Conservation (phyloP, 139 green algal genomes). For the Desmodesmus armatus region DNA sequence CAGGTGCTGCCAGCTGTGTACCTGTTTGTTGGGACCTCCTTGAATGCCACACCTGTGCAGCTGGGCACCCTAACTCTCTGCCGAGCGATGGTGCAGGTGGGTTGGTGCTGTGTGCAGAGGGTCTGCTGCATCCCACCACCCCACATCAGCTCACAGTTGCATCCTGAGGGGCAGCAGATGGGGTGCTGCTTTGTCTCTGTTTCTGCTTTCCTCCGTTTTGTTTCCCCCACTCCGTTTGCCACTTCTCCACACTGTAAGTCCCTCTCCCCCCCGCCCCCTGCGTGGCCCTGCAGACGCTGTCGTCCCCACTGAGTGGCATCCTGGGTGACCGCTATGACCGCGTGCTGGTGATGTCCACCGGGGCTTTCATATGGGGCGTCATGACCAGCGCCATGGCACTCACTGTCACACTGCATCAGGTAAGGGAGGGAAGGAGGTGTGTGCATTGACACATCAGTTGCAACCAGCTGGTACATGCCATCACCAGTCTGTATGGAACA, state of each 20-base stretch:
- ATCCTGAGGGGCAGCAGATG: not conserved
- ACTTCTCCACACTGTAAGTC: too few species aligned
- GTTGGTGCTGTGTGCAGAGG: too few species aligned
- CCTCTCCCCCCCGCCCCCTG: too few species aligned
- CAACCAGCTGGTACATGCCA: too few species aligned
- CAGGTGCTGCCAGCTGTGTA: conserved; percentile 86
- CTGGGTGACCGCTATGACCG: conserved; percentile 60
- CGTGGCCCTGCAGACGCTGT: conserved; percentile 41
- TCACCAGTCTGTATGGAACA: too few species aligned
- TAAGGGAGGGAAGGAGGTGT: too few species aligned
- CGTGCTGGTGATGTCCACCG: conserved; percentile 63
- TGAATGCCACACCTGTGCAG: conserved; percentile 75
- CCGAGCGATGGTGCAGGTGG: conserved; percentile 73
- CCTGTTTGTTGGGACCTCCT: conserved; percentile 65
- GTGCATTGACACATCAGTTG: too few species aligned
- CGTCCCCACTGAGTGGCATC: conserved; percentile 53
- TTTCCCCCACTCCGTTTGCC: too few species aligned
- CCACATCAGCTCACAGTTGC: not conserved
- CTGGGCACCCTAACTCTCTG: conserved; percentile 79
- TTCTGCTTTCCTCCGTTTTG: too few species aligned
- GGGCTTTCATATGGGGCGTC: conserved; percentile 80
- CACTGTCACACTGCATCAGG: conserved; percentile 63
- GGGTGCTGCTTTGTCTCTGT: not conserved
- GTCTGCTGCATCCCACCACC: not conserved
- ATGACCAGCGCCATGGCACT: conserved; percentile 76